These are phyloP conservation scores for Teunomyces tritomae DNA, from an alignment of 805 yeast species.

Conservation along the genomic window DNA sequence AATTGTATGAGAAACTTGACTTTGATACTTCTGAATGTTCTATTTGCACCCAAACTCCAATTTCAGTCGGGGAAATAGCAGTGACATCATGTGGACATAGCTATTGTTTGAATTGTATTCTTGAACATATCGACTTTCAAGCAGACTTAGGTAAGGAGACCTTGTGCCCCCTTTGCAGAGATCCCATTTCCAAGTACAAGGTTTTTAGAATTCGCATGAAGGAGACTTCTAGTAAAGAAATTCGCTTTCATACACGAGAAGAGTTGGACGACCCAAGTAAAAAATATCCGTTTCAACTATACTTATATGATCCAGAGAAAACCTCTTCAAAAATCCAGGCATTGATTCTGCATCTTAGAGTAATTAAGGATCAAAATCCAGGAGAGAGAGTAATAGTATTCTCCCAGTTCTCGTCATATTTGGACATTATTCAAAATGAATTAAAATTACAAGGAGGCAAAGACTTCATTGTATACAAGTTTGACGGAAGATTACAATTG, in stretches of 20 bases:
- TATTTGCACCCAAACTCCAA: slow-evolving; percentile 73
- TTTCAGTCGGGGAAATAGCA: slow-evolving; percentile 49
- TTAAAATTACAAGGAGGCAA: slow-evolving; percentile 37
- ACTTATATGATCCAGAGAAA: slow-evolving; percentile 47
- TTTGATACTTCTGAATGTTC: slow-evolving; percentile 68
- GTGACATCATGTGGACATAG: slow-evolving; percentile 80
- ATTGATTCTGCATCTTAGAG: slow-evolving; percentile 55
- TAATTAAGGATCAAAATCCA: slow-evolving; percentile 51
- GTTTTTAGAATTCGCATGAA: slow-evolving; percentile 43
- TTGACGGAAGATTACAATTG: slow-evolving; percentile 78
- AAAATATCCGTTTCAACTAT: slow-evolving; percentile 30
- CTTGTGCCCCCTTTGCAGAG: slow-evolving; percentile 78
- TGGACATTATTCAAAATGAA: slow-evolving; percentile 71
- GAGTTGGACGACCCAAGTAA: slow-evolving; percentile 17
- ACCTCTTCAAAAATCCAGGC: slow-evolving; percentile 76
- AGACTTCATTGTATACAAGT: slow-evolving; percentile 59
- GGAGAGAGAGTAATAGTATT: slow-evolving; percentile 81
- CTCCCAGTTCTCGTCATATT: slow-evolving; percentile 82
- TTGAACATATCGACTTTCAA: slow-evolving; percentile 74
- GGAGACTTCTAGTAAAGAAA: slow-evolving; percentile 23
- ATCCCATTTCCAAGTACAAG: slow-evolving; percentile 46
- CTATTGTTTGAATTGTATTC: slow-evolving; percentile 70
- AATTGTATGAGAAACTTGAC: slow-evolving; percentile 26
- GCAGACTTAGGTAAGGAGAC: slow-evolving; percentile 41
- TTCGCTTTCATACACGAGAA: slow-evolving; percentile 28